Conservation (phyloP, 306 rosid species). For the Crataegus laevigata region DNA sequence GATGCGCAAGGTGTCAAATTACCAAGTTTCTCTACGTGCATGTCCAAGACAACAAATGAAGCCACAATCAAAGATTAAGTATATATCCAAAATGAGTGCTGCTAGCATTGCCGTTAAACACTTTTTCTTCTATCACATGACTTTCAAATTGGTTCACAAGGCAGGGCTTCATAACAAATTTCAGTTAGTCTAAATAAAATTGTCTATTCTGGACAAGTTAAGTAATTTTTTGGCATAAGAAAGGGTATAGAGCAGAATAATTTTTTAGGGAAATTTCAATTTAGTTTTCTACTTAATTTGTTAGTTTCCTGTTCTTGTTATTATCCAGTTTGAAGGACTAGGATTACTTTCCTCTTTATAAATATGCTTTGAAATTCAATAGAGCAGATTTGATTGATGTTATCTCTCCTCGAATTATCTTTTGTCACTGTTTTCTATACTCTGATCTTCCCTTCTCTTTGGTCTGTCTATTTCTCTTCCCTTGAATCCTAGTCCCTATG, state of each 20-base stretch:
- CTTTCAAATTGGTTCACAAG: not conserved
- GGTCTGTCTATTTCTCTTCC: no score
- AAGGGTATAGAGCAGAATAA: not conserved
- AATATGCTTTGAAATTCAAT: no score
- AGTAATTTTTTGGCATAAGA: not conserved
- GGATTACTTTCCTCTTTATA: no score
- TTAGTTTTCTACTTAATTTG: no score
- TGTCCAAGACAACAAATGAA: not conserved
- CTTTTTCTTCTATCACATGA: not conserved
- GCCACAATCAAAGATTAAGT: not conserved
- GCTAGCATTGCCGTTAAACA: not conserved
- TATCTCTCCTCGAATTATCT: no score
- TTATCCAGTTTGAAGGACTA: no score
- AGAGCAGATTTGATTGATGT: no score
- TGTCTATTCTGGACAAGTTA: not conserved
- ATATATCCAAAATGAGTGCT: not conserved
- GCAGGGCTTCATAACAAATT: not conserved
- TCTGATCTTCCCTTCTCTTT: no score
- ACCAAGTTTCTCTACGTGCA: not conserved
- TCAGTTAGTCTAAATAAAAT: not conserved
- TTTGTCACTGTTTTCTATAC: no score
- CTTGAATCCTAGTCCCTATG: no score
- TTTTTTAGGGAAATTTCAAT: no score
- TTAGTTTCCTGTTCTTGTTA: no score
- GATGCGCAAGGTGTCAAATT: not conserved